phyloP scores from a whole-genome alignment of 2,329 filamentous ascomycete genomes.

The Microsporum audouinii region DNA sequence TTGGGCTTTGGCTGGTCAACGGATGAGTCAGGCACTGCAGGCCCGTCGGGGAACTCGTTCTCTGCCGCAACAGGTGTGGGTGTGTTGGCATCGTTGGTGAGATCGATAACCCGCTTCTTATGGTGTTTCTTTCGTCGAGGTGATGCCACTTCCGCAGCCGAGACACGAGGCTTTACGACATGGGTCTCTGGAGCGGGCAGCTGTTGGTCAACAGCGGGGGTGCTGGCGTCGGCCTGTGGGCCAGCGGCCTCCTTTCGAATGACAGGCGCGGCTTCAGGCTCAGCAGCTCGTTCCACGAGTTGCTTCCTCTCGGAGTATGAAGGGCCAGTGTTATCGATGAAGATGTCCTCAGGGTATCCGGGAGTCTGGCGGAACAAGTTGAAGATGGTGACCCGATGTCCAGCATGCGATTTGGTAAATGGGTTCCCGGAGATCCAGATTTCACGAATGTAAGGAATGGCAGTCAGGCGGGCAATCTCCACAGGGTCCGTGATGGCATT shows the following conservation, averaged over 20 bases:
- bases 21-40: neutral
- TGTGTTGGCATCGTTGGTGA: constrained; percentile 35
- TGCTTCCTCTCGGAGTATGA: constrained; percentile 76
- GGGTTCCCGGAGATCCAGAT: constrained; percentile 89
- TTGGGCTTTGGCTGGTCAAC: neutral
- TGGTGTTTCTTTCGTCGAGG: constrained; percentile 39
- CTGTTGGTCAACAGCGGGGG: constrained; percentile 11
- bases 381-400: constrained; percentile 84
- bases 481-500: constrained; percentile 84
- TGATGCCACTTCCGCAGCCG: constrained; percentile 15
- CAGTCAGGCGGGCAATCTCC: constrained; percentile 78
- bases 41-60: neutral
- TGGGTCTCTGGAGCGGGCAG: neutral
- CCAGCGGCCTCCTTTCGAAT: constrained; percentile 54
- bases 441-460: constrained; percentile 81
- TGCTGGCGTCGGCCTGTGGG: constrained; percentile 8
- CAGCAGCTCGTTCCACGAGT: constrained; percentile 67
- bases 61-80: constrained; percentile 2
- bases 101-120: constrained; percentile 47
- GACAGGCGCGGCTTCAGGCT: constrained; percentile 64
- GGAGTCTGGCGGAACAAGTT: constrained; percentile 86
- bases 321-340: constrained; percentile 74
- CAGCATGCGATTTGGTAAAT: constrained; percentile 74
- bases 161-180: neutral
- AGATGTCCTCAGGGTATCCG: constrained; percentile 79